A percentile compares a stretch with the other conserved stretches of the same genome.
phyloP scores from a whole-genome alignment of 1,284 basidiomycete species.

The Cryptococcus floricola region DNA sequence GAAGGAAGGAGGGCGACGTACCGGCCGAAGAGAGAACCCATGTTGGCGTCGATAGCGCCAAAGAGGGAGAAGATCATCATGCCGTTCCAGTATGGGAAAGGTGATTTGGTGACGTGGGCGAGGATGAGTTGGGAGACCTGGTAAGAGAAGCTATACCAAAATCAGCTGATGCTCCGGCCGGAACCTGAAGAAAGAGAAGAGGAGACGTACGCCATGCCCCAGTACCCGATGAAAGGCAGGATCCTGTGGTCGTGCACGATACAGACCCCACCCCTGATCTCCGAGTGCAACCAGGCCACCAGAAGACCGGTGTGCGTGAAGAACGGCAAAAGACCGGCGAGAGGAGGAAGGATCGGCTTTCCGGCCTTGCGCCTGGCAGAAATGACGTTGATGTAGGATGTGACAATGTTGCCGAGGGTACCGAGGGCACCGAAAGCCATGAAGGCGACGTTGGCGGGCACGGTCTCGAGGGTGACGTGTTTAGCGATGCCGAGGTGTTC shows the following conservation, averaged over 20 bases:
- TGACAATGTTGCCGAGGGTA: conserved; percentile 74
- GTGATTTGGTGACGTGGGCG: conserved; percentile 79
- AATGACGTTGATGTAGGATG: conserved; percentile 73
- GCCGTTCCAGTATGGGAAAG: conserved; percentile 83
- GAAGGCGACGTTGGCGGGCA: conserved; percentile 81
- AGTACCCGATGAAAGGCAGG: conserved; percentile 81
- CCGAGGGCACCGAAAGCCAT: conserved; percentile 76
- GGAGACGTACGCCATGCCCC: conserved; percentile 65
- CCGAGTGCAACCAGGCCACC: conserved; percentile 68
- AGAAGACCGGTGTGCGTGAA: conserved; percentile 65
- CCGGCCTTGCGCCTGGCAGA: conserved; percentile 53
- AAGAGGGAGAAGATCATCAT: conserved; percentile 78
- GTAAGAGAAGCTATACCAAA: conserved; percentile 49
- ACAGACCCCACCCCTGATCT: conserved; percentile 54
- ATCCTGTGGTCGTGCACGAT: conserved; percentile 60
- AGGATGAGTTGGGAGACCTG: conserved; percentile 86
- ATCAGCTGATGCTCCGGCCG: not conserved
- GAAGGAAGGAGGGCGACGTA: conserved; percentile 46
- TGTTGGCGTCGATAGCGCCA: conserved; percentile 77
- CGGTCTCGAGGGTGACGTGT: conserved; percentile 48
- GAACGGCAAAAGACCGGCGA: conserved; percentile 77
- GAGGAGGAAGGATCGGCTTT: conserved; percentile 56
- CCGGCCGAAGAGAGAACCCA: conserved; percentile 64
- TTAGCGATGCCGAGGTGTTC: conserved; percentile 18
- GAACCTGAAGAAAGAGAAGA: not conserved